Conservation (phyloP, 805 yeast genomes). For the Debaryomyces maramus region DNA sequence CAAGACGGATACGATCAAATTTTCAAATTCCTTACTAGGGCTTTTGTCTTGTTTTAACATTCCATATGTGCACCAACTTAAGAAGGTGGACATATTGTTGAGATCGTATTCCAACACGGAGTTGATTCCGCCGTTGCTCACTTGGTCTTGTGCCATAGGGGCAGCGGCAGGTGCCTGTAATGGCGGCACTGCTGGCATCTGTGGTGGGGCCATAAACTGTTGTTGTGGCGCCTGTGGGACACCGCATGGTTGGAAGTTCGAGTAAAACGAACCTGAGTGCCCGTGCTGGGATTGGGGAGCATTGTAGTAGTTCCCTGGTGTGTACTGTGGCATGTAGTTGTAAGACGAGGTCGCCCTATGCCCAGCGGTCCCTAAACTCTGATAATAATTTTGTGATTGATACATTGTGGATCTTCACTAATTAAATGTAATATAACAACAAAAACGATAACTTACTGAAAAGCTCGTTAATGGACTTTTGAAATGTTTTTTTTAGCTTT, state of each 20-base stretch:
- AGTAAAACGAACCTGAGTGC: constrained; percentile 14
- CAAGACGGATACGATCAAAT: constrained; percentile 64
- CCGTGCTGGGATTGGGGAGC: constrained; percentile 5
- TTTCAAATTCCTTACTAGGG: constrained; percentile 54
- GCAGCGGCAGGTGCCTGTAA: constrained; percentile 9
- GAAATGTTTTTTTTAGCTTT: not conserved
- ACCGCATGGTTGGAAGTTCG: constrained; percentile 5
- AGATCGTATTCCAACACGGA: constrained; percentile 79
- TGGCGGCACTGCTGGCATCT: constrained; percentile 8
- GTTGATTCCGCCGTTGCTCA: constrained; percentile 69
- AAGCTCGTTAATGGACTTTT: constrained; percentile 30
- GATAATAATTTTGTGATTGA: constrained; percentile 19
- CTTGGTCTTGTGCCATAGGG: constrained; percentile 10
- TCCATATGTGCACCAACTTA: constrained; percentile 71
- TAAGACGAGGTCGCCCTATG: constrained; percentile 34
- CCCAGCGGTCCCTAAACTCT: constrained; percentile 38
- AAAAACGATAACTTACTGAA: constrained; percentile 38
- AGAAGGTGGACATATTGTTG: constrained; percentile 73
- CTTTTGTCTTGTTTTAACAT: constrained; percentile 52
- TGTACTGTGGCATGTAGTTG: constrained; percentile 23
- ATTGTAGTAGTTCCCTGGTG: constrained; percentile 11
- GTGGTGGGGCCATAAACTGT: constrained; percentile 7
- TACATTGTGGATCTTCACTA: constrained; percentile 13
- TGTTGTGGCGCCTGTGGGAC: constrained; percentile 4
- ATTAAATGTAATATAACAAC: not conserved